These are phyloP conservation scores for Stachybotrys elegans DNA, from an alignment of 2,329 filamentous ascomycete genomes.

Conservation along the genomic window DNA sequence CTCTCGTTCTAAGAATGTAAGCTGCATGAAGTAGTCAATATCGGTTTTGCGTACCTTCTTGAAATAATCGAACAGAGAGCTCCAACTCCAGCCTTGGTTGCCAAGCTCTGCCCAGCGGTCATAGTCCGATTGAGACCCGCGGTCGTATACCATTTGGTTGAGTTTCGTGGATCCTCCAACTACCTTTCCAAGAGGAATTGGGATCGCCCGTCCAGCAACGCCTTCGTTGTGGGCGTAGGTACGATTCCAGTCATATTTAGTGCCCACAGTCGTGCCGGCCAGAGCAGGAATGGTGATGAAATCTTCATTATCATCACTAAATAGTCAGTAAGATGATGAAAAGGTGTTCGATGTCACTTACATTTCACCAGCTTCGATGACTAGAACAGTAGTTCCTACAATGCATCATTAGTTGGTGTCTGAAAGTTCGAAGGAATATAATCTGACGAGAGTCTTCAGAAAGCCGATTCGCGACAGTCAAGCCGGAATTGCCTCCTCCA, in stretches of 20 bases:
- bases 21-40: not conserved
- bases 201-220: slow-evolving; percentile 11
- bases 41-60: slow-evolving; percentile 27
- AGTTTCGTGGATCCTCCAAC: slow-evolving; percentile 35
- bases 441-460: slow-evolving; percentile 10
- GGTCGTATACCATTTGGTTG: slow-evolving; percentile 34
- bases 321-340: not conserved
- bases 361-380: slow-evolving; percentile 17
- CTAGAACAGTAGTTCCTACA: slow-evolving; percentile 12
- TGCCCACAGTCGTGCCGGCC: slow-evolving; percentile 15
- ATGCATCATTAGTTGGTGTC: not conserved
- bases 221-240: slow-evolving; percentile 9
- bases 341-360: slow-evolving; percentile 5
- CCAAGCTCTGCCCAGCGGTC: slow-evolving; percentile 41
- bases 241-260: slow-evolving; percentile 17
- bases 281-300: slow-evolving; percentile 15
- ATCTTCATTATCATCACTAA: slow-evolving; percentile 13
- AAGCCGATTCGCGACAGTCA: slow-evolving; percentile 16
- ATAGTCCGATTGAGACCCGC: slow-evolving; percentile 33
- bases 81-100: slow-evolving; percentile 35
- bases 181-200: slow-evolving; percentile 21
- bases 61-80: slow-evolving; percentile 35
- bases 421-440: not conserved
- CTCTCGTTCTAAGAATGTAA: slow-evolving; percentile 13
- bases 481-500: slow-evolving; percentile 13